phyloP scores from a whole-genome alignment of 2,329 filamentous ascomycete species.

The Aureobasidium sp. region DNA sequence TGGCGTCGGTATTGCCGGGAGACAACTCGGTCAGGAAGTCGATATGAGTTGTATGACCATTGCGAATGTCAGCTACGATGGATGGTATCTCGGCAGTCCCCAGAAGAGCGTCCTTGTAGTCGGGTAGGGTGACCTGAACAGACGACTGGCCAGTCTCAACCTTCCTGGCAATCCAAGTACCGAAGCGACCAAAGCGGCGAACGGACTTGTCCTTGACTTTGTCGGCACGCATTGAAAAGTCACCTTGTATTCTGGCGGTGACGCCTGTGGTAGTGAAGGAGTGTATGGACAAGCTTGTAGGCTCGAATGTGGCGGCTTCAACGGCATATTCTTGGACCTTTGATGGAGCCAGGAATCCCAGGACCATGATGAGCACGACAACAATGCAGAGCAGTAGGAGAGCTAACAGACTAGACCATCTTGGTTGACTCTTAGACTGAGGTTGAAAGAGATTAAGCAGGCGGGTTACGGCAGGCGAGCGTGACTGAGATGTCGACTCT shows the following conservation, averaged over 20 bases:
- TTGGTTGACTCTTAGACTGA: slow-evolving; percentile 34
- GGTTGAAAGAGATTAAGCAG: slow-evolving; percentile 30
- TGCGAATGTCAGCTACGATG: slow-evolving; percentile 67
- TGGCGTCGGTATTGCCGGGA: slow-evolving; percentile 68
- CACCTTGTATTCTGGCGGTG: slow-evolving; percentile 70
- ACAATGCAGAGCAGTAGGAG: slow-evolving; percentile 58
- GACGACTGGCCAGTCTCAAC: slow-evolving; percentile 67
- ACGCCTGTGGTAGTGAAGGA: slow-evolving; percentile 75
- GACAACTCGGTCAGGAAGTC: slow-evolving; percentile 72
- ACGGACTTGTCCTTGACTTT: slow-evolving; percentile 65
- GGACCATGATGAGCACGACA: slow-evolving; percentile 61
- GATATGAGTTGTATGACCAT: slow-evolving; percentile 68
- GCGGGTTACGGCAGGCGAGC: slow-evolving; percentile 31
- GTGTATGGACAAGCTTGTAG: slow-evolving; percentile 76
- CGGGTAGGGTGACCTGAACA: slow-evolving; percentile 72
- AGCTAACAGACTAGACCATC: slow-evolving; percentile 73
- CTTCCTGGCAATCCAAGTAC: slow-evolving; percentile 72
- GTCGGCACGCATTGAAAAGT: slow-evolving; percentile 71
- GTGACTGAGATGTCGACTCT: slow-evolving; percentile 1
- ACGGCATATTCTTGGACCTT: slow-evolving; percentile 80
- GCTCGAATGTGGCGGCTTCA: slow-evolving; percentile 72
- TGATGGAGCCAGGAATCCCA: slow-evolving; percentile 75
- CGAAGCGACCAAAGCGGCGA: slow-evolving; percentile 66
- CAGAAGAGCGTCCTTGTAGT: slow-evolving; percentile 69
- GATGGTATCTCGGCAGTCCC: slow-evolving; percentile 72